phyloP scores from a whole-genome alignment of 306 rosid species.

The Cicer pinnatifidum region DNA sequence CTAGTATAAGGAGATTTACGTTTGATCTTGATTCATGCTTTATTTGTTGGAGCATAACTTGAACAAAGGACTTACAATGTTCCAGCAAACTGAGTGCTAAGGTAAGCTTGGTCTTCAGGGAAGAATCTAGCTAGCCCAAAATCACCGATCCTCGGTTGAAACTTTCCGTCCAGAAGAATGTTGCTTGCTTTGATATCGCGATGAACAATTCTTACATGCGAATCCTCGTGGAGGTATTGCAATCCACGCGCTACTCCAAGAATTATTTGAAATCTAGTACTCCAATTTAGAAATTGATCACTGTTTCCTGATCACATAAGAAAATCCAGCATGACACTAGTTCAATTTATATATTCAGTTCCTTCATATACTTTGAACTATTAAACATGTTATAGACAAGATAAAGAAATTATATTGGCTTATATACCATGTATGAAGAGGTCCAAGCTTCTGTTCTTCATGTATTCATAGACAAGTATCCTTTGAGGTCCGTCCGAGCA shows the following conservation, averaged over 20 bases:
- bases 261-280: slow-evolving; percentile 73
- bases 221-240: slow-evolving; percentile 92
- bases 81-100: slow-evolving; percentile 90
- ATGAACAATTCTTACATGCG: slow-evolving; percentile 83
- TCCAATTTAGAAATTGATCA: slow-evolving; percentile 70
- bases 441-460: slow-evolving; percentile 85
- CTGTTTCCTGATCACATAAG: slow-evolving; percentile 52
- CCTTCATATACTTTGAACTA: neutral
- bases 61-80: slow-evolving; percentile 66
- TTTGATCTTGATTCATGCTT: too few relatives aligned
- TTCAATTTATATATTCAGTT: neutral
- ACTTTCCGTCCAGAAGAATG: slow-evolving; percentile 87
- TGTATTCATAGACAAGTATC: slow-evolving; percentile 83
- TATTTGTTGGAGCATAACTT: neutral
- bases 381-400: slow-evolving; percentile 17
- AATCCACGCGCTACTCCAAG: slow-evolving; percentile 83
- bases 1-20: too few relatives aligned
- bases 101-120: slow-evolving; percentile 91
- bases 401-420: slow-evolving; percentile 24
- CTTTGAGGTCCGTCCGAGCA: slow-evolving; percentile 84
- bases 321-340: slow-evolving; percentile 16
- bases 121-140: slow-evolving; percentile 93
- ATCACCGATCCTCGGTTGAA: slow-evolving; percentile 88
- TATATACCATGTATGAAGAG: slow-evolving; percentile 69
- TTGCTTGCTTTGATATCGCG: slow-evolving; percentile 95